Evolutionary conservation across 1,284 basidiomycete genomes (phyloP).

Genomic region (Pascua guehoae): DNA sequence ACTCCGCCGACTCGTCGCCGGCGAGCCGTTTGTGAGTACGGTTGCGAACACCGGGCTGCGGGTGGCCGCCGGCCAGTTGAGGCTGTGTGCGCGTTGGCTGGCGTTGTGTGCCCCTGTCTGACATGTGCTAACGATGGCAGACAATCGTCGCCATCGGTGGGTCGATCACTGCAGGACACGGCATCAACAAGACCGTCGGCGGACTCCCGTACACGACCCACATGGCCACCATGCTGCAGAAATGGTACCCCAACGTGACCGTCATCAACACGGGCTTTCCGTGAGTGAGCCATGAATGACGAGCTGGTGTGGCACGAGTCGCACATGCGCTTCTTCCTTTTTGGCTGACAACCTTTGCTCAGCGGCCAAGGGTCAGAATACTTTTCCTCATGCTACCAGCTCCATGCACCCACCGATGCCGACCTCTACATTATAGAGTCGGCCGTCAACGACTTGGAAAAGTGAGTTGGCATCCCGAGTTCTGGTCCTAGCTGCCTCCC

Average conservation of each 20-base stretch:
- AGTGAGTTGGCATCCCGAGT: background rate
- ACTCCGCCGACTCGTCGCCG: too few species aligned
- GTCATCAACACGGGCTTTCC: conserved; percentile 1
- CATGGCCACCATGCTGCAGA: background rate
- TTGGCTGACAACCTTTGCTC: background rate
- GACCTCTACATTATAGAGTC: conserved; percentile 9
- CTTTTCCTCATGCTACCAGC: conserved; percentile 7
- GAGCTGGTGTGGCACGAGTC: too few species aligned
- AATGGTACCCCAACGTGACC: conserved; percentile 1
- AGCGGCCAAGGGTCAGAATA: conserved; percentile 6
- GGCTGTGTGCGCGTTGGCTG: too few species aligned
- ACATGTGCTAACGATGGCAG: too few species aligned
- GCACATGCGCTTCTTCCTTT: too few species aligned
- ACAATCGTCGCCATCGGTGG: conserved; percentile 6
- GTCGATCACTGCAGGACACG: conserved; percentile 3
- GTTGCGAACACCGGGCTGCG: too few species aligned
- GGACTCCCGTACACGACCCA: background rate
- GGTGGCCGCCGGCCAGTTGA: too few species aligned
- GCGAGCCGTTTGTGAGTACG: too few species aligned
- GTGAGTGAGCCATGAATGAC: too few species aligned
- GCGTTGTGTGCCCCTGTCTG: too few species aligned
- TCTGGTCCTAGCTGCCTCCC: background rate
- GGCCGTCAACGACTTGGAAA: conserved; percentile 6
- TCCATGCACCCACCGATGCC: background rate
- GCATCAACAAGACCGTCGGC: background rate